phyloP scores from a whole-genome alignment of 2,329 filamentous ascomycete species.

The Onygena corvina region DNA sequence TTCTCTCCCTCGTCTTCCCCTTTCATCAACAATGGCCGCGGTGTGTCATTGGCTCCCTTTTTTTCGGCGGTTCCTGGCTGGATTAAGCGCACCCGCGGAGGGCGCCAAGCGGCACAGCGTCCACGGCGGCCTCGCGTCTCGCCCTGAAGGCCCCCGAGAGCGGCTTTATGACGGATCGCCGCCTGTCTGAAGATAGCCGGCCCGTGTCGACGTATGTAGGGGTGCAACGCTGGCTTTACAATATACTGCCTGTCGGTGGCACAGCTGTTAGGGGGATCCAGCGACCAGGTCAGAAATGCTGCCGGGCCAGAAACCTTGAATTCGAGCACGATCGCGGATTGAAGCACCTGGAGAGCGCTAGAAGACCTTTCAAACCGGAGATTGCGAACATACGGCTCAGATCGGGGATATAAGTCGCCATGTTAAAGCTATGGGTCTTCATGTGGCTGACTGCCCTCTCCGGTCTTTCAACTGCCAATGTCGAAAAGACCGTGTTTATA shows the following conservation, averaged over 20 bases:
- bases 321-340: too few species aligned
- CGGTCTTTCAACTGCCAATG: conserved; percentile 50
- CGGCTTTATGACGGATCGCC: not conserved
- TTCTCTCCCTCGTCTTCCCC: not conserved
- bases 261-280: not conserved
- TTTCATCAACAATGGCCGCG: not conserved
- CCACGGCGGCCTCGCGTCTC: too few species aligned
- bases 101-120: not conserved
- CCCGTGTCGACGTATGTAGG: not conserved
- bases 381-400: not conserved
- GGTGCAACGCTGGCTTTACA: conserved; percentile 1
- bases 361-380: too few species aligned
- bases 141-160: too few species aligned
- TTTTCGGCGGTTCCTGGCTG: not conserved
- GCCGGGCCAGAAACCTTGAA: too few species aligned
- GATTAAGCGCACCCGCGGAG: not conserved
- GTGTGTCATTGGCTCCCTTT: conserved; percentile 2
- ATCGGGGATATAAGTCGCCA: not conserved
- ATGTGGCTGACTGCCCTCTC: not conserved
- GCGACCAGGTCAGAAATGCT: not conserved
- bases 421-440: not conserved
- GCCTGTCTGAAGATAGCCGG: not conserved
- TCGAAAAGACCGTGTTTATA: conserved; percentile 82
- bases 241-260: not conserved
- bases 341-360: too few species aligned